These are phyloP conservation scores for Lizonia empirigonia DNA, from an alignment of 2,329 filamentous ascomycete species.

Conservation along the genomic window DNA sequence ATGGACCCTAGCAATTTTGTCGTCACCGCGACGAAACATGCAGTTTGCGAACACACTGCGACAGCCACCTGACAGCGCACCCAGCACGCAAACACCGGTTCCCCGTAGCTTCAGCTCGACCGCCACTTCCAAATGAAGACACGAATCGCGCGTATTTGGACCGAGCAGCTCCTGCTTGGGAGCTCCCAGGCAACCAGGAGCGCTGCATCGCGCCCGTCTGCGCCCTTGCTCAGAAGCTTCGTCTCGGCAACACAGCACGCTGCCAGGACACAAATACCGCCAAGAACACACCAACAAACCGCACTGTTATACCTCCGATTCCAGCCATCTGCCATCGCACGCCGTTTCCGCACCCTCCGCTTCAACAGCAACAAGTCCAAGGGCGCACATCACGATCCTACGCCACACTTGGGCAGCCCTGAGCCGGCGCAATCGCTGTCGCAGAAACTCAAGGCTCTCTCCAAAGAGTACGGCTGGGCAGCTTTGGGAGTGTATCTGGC, in stretches of 20 bases:
- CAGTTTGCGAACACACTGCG: slow-evolving; percentile 5
- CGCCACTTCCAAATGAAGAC: slow-evolving; percentile 32
- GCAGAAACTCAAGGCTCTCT: slow-evolving; percentile 78
- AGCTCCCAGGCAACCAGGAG: slow-evolving; percentile 11
- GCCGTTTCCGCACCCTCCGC: slow-evolving; percentile 43
- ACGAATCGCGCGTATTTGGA: slow-evolving; percentile 30
- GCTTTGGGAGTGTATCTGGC: slow-evolving; percentile 89
- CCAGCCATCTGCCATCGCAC: slow-evolving; percentile 28
- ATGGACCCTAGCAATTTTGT: slow-evolving; percentile 16
- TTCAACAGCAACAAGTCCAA: slow-evolving; percentile 43
- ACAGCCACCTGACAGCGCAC: slow-evolving; percentile 7
- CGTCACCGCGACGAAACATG: slow-evolving; percentile 16
- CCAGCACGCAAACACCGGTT: slow-evolving; percentile 1
- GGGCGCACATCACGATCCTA: slow-evolving; percentile 44
- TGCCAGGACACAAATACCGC: slow-evolving; percentile 11
- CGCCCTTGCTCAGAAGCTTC: slow-evolving; percentile 32
- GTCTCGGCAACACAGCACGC: slow-evolving; percentile 30
- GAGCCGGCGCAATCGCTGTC: slow-evolving; percentile 62
- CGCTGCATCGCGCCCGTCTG: slow-evolving; percentile 10
- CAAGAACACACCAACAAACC: slow-evolving; percentile 19
- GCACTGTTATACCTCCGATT: slow-evolving; percentile 24
- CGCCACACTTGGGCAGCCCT: slow-evolving; percentile 49
- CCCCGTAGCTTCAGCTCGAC: slow-evolving; percentile 1
- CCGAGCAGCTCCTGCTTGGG: slow-evolving; percentile 32
- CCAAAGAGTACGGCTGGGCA: slow-evolving; percentile 91